Evolutionary conservation across 73 alveolate species (phyloP).

Genomic region (Stentor roeselii): DNA sequence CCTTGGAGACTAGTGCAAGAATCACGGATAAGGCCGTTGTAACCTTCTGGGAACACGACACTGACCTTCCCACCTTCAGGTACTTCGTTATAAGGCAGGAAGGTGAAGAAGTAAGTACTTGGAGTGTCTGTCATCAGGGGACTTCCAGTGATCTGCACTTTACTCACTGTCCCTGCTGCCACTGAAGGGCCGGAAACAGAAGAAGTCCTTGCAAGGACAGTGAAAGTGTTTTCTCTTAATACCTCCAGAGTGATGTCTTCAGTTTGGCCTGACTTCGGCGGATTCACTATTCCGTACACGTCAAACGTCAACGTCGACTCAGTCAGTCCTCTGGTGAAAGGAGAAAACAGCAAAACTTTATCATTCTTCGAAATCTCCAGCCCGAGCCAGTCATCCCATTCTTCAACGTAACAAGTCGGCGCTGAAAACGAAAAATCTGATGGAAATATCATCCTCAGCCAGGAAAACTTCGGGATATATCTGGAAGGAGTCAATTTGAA

Average conservation of each 20-base stretch:
- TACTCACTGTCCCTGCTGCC: constrained; percentile 23
- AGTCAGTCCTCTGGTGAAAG: no score
- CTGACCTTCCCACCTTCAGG: constrained; percentile 27
- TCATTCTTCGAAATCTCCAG: neutral
- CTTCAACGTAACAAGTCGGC: constrained; percentile 21
- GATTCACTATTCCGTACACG: constrained; percentile 21
- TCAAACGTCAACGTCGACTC: neutral
- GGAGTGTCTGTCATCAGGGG: constrained; percentile 11
- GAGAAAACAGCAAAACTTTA: neutral
- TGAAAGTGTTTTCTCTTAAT: constrained; percentile 9
- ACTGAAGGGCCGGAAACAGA: neutral
- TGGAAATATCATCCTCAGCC: constrained; percentile 16
- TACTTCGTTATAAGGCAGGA: constrained; percentile 20
- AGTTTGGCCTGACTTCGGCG: constrained; percentile 20
- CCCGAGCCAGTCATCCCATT: constrained; percentile 23
- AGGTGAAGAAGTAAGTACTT: constrained; percentile 1
- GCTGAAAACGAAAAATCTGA: neutral
- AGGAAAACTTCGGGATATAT: neutral
- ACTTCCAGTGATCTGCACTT: neutral
- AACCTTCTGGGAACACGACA: constrained; percentile 2
- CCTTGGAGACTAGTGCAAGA: constrained; percentile 22
- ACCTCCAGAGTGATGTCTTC: constrained; percentile 13
- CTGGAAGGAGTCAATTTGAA: neutral
- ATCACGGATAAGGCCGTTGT: neutral
- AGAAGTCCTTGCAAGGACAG: neutral